A percentile compares a stretch with the other conserved stretches of the same genome.
Evolutionary conservation across 2,329 filamentous ascomycete species (phyloP).

Genomic region (Aspergillus chevalieri): DNA sequence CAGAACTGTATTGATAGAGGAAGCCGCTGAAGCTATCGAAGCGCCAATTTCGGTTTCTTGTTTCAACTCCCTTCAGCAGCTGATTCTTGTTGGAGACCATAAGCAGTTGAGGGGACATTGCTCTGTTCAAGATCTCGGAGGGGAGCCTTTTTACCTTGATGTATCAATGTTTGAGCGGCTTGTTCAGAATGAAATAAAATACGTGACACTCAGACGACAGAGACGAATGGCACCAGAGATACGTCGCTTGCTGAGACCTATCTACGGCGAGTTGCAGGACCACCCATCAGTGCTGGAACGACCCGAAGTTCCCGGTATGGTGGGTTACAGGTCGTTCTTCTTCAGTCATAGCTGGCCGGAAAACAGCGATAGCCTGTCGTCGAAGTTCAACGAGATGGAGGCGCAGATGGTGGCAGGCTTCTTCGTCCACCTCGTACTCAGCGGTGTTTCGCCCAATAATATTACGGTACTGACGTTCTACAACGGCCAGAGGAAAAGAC

Average conservation of each 20-base stretch:
- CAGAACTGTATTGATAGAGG: slow-evolving; percentile 66
- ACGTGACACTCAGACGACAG: slow-evolving; percentile 60
- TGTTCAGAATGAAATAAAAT: slow-evolving; percentile 59
- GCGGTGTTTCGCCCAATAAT: slow-evolving; percentile 52
- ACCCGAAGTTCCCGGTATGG: slow-evolving; percentile 57
- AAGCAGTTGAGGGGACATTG: slow-evolving; percentile 67
- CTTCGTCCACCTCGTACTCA: slow-evolving; percentile 64
- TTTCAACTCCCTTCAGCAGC: slow-evolving; percentile 56
- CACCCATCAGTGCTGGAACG: slow-evolving; percentile 52
- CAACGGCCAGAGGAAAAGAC: slow-evolving; percentile 67
- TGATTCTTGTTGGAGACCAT: slow-evolving; percentile 72
- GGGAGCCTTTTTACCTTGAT: slow-evolving; percentile 59
- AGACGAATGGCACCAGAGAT: slow-evolving; percentile 68
- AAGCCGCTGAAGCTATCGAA: slow-evolving; percentile 67
- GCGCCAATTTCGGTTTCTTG: slow-evolving; percentile 54
- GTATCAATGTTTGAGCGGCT: slow-evolving; percentile 76
- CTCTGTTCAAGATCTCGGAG: slow-evolving; percentile 54
- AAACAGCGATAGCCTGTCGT: slow-evolving; percentile 55
- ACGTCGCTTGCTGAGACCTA: slow-evolving; percentile 53
- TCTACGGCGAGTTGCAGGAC: slow-evolving; percentile 56
- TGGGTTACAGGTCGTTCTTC: slow-evolving; percentile 53
- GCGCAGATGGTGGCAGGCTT: slow-evolving; percentile 71
- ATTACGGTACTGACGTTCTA: slow-evolving; percentile 87
- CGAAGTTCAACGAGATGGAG: slow-evolving; percentile 64
- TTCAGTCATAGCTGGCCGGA: slow-evolving; percentile 63